Evolutionary conservation across 495 filamentous ascomycete genomes (phyloP).

Genomic region (Arthonia radiata): DNA sequence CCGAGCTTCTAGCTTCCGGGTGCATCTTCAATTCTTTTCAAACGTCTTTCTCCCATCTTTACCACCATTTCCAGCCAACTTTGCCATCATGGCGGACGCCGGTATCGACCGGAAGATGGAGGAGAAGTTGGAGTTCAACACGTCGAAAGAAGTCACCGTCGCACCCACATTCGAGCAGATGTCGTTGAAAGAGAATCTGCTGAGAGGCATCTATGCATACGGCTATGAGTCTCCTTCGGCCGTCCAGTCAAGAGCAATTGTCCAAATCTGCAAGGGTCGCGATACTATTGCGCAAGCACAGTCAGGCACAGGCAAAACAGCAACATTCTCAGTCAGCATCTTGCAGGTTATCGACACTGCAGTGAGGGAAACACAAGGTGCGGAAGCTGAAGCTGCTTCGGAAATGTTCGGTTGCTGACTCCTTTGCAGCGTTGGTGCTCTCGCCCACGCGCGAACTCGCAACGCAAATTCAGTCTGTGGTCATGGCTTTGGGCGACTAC

Average conservation of each 20-base stretch:
- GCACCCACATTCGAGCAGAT: constrained; percentile 37
- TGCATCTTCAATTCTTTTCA: no score
- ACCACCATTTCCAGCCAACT: no score
- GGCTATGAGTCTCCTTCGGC: constrained; percentile 95
- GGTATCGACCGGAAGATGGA: constrained; percentile 84
- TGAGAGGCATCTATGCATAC: constrained; percentile 95
- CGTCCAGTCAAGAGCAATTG: constrained; percentile 90
- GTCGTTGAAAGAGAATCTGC: constrained; percentile 86
- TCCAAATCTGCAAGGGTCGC: constrained; percentile 94
- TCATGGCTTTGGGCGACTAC: constrained; percentile 95
- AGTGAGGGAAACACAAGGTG: constrained; percentile 63
- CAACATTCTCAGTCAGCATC: constrained; percentile 95
- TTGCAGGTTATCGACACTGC: constrained; percentile 92
- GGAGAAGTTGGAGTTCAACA: constrained; percentile 92
- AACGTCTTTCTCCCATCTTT: no score
- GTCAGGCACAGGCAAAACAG: constrained; percentile 97
- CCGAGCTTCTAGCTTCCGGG: no score
- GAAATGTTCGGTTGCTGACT: background rate
- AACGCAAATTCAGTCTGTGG: constrained; percentile 96
- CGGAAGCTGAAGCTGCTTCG: background rate
- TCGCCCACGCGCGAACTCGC: constrained; percentile 94
- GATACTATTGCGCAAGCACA: constrained; percentile 98
- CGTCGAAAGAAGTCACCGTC: constrained; percentile 93
- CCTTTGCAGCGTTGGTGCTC: constrained; percentile 46
- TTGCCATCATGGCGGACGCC: constrained; percentile 74